Conservation (phyloP, 2,329 filamentous ascomycete species). For the Pseudogymnoascus sp. region DNA sequence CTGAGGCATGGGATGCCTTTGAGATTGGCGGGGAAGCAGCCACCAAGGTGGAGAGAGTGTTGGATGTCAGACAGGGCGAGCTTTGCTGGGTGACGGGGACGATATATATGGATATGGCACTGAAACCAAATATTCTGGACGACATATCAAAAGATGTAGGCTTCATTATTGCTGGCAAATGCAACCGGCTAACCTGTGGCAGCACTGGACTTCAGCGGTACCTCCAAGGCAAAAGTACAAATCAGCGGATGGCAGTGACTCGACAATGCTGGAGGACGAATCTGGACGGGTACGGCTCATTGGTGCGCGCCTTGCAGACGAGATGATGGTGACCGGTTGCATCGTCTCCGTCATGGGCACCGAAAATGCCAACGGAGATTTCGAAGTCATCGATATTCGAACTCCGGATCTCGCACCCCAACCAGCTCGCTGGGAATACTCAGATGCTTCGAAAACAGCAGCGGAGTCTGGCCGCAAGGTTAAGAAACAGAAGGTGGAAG, state of each 20-base stretch:
- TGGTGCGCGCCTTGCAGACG: constrained; percentile 59
- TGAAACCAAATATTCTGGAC: constrained; percentile 93
- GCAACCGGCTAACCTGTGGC: not conserved
- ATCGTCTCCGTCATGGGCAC: constrained; percentile 93
- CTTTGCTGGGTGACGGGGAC: constrained; percentile 94
- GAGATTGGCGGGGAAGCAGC: constrained; percentile 72
- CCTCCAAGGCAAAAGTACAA: constrained; percentile 71
- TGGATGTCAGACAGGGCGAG: constrained; percentile 92
- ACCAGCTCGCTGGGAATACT: constrained; percentile 68
- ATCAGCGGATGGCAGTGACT: constrained; percentile 50
- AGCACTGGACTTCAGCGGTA: constrained; percentile 87
- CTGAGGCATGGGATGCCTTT: constrained; percentile 69
- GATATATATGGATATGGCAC: constrained; percentile 91
- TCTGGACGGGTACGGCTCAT: constrained; percentile 78
- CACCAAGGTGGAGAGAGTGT: constrained; percentile 72
- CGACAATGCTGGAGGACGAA: constrained; percentile 89
- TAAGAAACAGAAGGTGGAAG: constrained; percentile 33
- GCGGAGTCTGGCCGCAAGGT: constrained; percentile 33
- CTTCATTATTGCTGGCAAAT: constrained; percentile 10
- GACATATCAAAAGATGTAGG: constrained; percentile 87
- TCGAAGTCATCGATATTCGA: constrained; percentile 85
- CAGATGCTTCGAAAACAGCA: constrained; percentile 37
- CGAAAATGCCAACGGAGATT: constrained; percentile 84
- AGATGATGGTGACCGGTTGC: constrained; percentile 81
- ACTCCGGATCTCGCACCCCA: constrained; percentile 82